Conservation (phyloP, 2,329 filamentous ascomycete genomes). For the Talaromyces rugulosus region DNA sequence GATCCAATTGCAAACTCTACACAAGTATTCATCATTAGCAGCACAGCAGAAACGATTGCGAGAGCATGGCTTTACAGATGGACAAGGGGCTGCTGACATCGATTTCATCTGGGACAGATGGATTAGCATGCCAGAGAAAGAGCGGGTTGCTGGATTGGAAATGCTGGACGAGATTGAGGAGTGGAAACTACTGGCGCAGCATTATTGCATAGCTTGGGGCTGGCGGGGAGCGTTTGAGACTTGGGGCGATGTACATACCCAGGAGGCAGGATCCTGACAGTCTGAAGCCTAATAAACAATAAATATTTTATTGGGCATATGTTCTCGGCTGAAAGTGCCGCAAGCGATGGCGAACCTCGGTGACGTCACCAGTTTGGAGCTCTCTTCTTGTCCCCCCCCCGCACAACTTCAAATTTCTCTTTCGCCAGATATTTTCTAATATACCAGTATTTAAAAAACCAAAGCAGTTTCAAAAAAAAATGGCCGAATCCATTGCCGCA, state of each 20-base stretch:
- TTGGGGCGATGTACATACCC: not conserved
- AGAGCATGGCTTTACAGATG: conserved; percentile 60
- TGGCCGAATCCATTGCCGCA: conserved; percentile 44
- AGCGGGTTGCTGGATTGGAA: conserved; percentile 72
- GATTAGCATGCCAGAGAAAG: conserved; percentile 67
- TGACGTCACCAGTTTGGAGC: not conserved
- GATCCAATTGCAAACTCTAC: conserved; percentile 79
- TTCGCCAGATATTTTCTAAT: not conserved
- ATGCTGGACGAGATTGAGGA: conserved; percentile 95
- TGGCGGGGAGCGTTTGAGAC: conserved; percentile 49
- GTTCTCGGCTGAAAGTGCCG: not conserved
- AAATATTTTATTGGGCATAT: not conserved
- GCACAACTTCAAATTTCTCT: not conserved
- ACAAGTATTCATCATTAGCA: conserved; percentile 62
- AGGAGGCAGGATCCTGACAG: not conserved
- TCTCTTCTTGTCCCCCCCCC: not conserved
- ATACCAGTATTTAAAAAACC: too few relatives aligned
- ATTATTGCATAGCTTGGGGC: conserved; percentile 90
- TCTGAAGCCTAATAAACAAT: not conserved
- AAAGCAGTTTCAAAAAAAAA: not conserved
- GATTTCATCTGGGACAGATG: conserved; percentile 73
- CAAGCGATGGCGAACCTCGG: not conserved
- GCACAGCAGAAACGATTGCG: conserved; percentile 66
- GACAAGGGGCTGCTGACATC: conserved; percentile 57
- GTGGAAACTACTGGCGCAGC: conserved; percentile 77